Evolutionary conservation across 371 early-diverging fungal species (phyloP), one percentile per base, ranked within the genome.

Genomic region (Lichtheimia corymbifera): DNA sequence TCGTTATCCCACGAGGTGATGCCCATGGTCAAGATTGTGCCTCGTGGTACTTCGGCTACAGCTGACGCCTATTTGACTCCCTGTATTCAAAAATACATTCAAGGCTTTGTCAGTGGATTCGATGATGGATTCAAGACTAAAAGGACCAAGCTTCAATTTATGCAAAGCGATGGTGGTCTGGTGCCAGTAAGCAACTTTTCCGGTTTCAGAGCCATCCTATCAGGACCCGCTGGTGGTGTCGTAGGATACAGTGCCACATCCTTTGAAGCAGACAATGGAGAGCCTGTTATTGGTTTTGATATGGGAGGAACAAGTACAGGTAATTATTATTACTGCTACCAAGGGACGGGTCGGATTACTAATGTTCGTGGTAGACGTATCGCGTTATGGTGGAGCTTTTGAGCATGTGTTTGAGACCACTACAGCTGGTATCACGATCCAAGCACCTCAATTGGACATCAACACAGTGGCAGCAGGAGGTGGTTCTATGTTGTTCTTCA

Each of bases 391-490:
- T 53, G 97, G 97, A 3, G 77, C 81, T 45, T 93, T 88, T 69
- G 95, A 96, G 64, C 97, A 97, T 63, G 93, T 96, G 0, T 96
- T 91, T 76, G 98, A 97, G 71, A 93, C 95, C 3, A 92, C 92
- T 3, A 95, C 93, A 1, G 97, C 95, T 0, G 98, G 97, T 5
- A 87, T 98, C 15, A 91, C 95, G 1, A 91, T 98, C 30, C 94
- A 95, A 67, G 95, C 97, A 5, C 96, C 97, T 41, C 97, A 97
- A 70, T 76, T 98, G 53, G 96, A 97, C 61, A 98, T 98, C 59
- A 87, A 92, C 68, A 98, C 98, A 1, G 82, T 94, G 1, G 97
- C 97, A 11, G 97, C 98, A 5, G 98, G 98, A 41, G 98, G 98
- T 35, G 96, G 96, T 1, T 95, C 96, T n/a, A 87, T 91, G 59